phyloP scores from a whole-genome alignment of 2,329 filamentous ascomycete genomes.

The Sclerotinia spermophila region DNA sequence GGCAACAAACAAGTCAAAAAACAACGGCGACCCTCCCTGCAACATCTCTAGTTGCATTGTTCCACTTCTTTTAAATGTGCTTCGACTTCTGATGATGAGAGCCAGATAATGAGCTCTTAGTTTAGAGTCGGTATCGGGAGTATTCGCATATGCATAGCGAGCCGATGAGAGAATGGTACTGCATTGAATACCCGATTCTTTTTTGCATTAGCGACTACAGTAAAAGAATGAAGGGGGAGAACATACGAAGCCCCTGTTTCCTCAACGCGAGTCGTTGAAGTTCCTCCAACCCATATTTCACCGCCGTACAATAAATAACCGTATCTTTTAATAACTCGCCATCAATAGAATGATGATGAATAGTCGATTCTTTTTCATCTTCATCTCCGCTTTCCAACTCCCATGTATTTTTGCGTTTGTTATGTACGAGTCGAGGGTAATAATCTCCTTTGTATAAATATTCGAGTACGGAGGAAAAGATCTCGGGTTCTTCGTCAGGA shows the following conservation, averaged over 20 bases:
- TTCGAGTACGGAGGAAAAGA: constrained; percentile 86
- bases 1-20: constrained; percentile 92
- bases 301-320: constrained; percentile 83
- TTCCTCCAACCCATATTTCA: constrained; percentile 78
- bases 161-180: constrained; percentile 82
- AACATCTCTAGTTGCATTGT: constrained; percentile 97
- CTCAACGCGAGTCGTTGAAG: constrained; percentile 79
- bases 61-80: constrained; percentile 87
- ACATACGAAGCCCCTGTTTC: constrained; percentile 80
- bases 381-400: constrained; percentile 68
- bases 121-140: constrained; percentile 86
- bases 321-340: constrained; percentile 80
- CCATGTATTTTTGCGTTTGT: constrained; percentile 77
- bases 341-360: constrained; percentile 63
- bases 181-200: constrained; percentile 85
- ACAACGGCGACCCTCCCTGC: constrained; percentile 73
- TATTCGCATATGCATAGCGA: constrained; percentile 86
- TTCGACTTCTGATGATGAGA: constrained; percentile 82
- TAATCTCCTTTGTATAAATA: constrained; percentile 86
- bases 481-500: constrained; percentile 81
- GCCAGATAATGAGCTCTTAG: constrained; percentile 87
- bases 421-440: constrained; percentile 76
- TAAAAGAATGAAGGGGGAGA: constrained; percentile 46
- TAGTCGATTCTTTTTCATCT: constrained; percentile 60
- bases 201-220: constrained; percentile 42